A percentile compares a stretch with the other conserved stretches of the same genome.
phyloP scores from a whole-genome alignment of 1,284 basidiomycete genomes.

The Xerocomus nothofagi region DNA sequence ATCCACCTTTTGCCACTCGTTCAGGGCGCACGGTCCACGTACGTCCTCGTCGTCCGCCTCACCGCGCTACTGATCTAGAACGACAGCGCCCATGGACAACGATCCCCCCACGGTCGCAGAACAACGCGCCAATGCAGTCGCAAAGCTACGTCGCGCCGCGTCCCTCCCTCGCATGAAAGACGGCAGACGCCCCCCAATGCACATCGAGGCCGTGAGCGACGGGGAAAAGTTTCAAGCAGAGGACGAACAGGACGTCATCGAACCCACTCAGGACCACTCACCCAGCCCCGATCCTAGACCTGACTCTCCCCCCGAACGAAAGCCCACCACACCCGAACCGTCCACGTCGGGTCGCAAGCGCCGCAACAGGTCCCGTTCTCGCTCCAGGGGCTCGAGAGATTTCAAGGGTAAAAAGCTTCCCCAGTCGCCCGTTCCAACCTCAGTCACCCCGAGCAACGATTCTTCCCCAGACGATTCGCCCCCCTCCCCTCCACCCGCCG shows the following conservation, averaged over 20 bases:
- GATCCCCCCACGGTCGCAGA: constrained; percentile 57
- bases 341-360: constrained; percentile 50
- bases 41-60: not conserved
- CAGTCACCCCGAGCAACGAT: constrained; percentile 50
- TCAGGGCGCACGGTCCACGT: constrained; percentile 13
- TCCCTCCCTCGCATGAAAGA: constrained; percentile 87
- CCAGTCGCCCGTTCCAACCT: constrained; percentile 45
- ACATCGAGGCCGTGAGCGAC: constrained; percentile 73
- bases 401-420: constrained; percentile 58
- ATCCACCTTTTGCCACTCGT: constrained; percentile 16
- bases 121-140: constrained; percentile 80
- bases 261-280: constrained; percentile 24
- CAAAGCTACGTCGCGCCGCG: constrained; percentile 85
- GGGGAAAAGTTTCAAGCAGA: constrained; percentile 59
- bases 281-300: constrained; percentile 20
- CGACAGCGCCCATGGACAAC: constrained; percentile 37
- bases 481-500: constrained; percentile 36
- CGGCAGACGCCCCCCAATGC: constrained; percentile 81
- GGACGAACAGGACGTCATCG: constrained; percentile 29
- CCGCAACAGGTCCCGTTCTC: constrained; percentile 71
- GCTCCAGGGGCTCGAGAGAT: constrained; percentile 73
- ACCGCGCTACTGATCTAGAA: not conserved
- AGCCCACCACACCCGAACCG: constrained; percentile 38
- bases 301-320: constrained; percentile 23
- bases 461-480: constrained; percentile 68